Percentiles rank a stretch among this genome's conserved stretches.
Conservation (phyloP, 768 basidiomycete genomes). For the Hortiboletus campestris region DNA sequence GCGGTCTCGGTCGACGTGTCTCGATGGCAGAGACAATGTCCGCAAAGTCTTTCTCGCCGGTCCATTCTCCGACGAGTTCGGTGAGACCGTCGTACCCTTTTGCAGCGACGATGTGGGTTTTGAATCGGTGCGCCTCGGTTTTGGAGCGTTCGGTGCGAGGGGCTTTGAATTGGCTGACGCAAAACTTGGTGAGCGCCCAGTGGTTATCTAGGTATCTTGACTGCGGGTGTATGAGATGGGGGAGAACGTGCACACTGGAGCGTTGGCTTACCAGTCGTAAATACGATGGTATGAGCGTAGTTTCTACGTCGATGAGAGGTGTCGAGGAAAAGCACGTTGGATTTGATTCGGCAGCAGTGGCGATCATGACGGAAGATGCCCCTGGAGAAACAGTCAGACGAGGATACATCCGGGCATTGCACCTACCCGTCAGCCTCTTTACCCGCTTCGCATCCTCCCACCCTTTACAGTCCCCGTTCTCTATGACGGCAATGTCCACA, state of each 20-base stretch:
- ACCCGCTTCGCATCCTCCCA: conserved; percentile 79
- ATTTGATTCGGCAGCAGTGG: conserved; percentile 91
- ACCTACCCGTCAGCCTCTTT: conserved; percentile 68
- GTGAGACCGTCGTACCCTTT: conserved; percentile 61
- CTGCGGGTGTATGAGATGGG: conserved; percentile 36
- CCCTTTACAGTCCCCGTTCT: conserved; percentile 89
- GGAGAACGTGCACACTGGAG: not conserved
- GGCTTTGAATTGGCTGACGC: conserved; percentile 78
- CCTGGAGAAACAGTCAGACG: conserved; percentile 37
- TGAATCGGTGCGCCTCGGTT: conserved; percentile 54
- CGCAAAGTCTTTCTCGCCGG: conserved; percentile 60
- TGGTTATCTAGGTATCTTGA: conserved; percentile 74
- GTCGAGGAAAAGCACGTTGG: conserved; percentile 79
- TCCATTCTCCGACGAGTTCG: conserved; percentile 50
- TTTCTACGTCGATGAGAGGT: conserved; percentile 67
- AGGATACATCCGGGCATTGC: not conserved
- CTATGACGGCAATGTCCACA: conserved; percentile 80
- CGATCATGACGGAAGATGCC: conserved; percentile 94
- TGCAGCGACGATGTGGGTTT: conserved; percentile 52
- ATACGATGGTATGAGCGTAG: conserved; percentile 68
- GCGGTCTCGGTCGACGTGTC: conserved; percentile 22
- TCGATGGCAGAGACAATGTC: conserved; percentile 51
- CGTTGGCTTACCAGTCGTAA: conserved; percentile 57
- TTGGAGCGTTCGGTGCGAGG: conserved; percentile 55
- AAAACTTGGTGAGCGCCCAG: conserved; percentile 87